Evolutionary conservation across 805 yeast species (phyloP).

Genomic region (Myxozyma udenii): DNA sequence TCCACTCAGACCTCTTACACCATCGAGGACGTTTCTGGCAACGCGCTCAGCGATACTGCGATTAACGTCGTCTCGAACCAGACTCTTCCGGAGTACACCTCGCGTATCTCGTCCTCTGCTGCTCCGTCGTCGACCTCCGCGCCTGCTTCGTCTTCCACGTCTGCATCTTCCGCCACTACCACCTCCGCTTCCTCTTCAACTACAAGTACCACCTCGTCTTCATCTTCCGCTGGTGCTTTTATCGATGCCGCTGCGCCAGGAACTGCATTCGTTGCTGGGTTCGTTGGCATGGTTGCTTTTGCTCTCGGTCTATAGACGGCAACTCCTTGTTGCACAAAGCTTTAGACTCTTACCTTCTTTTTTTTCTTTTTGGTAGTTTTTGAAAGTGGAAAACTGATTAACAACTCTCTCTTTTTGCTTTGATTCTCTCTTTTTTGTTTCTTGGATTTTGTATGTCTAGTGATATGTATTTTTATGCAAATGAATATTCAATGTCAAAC

Average conservation of each 20-base stretch:
- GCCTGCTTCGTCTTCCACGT: constrained; percentile 1
- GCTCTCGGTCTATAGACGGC: neutral
- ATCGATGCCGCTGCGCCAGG: constrained; percentile 2
- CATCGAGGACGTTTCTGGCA: constrained; percentile 36
- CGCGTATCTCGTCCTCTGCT: constrained; percentile 8
- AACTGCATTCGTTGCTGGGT: constrained; percentile 40
- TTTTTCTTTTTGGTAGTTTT: no score
- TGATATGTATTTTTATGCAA: no score
- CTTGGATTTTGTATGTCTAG: no score
- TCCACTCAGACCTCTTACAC: constrained; percentile 33
- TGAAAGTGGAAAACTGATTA: no score
- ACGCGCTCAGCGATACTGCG: constrained; percentile 32
- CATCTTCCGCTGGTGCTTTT: neutral
- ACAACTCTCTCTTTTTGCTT: no score
- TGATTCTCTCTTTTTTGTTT: no score
- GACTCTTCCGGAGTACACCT: constrained; percentile 7
- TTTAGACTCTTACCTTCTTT: no score
- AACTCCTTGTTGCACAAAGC: neutral
- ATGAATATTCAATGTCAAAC: no score
- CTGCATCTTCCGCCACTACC: neutral
- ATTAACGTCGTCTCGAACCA: constrained; percentile 25
- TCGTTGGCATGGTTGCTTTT: constrained; percentile 22
- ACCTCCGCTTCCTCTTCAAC: neutral
- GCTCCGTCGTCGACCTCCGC: constrained; percentile 3
- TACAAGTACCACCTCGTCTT: constrained; percentile 1